phyloP scores from a whole-genome alignment of 331 rosid species.

The Rosa hybrid region DNA sequence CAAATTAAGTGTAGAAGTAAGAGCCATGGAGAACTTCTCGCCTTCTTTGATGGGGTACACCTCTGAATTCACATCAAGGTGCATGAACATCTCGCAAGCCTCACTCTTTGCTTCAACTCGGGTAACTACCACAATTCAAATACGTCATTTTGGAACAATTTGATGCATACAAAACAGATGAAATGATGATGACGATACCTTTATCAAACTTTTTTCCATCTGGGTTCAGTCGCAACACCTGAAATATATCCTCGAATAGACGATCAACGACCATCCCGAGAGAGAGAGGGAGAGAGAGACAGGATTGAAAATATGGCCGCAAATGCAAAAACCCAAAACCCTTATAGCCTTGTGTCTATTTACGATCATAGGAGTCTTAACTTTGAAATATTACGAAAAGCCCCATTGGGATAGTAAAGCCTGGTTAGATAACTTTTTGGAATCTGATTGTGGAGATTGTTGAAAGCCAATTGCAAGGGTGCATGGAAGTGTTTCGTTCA shows the following conservation, averaged over 20 bases:
- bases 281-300: too few species aligned
- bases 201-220: constrained; percentile 73
- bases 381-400: too few species aligned
- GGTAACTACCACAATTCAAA: constrained; percentile 45
- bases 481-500: background rate
- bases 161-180: background rate
- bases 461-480: background rate
- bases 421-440: too few species aligned
- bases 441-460: background rate
- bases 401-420: background rate
- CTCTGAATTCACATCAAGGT: constrained; percentile 81
- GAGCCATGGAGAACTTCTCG: constrained; percentile 74
- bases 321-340: too few species aligned
- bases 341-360: too few species aligned
- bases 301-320: too few species aligned
- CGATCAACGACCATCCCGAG: constrained; percentile 57
- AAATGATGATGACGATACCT: constrained; percentile 35
- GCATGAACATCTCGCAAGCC: constrained; percentile 96
- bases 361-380: too few species aligned
- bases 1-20: constrained; percentile 70
- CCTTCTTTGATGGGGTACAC: constrained; percentile 70
- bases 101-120: constrained; percentile 94
- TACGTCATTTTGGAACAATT: background rate
- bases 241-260: constrained; percentile 86
- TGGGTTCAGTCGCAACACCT: constrained; percentile 59